A percentile compares a stretch with the other conserved stretches of the same genome.
Evolutionary conservation across 108 stramenopile species (phyloP).

Genomic region (Cyclotella choctawhatcheeana): DNA sequence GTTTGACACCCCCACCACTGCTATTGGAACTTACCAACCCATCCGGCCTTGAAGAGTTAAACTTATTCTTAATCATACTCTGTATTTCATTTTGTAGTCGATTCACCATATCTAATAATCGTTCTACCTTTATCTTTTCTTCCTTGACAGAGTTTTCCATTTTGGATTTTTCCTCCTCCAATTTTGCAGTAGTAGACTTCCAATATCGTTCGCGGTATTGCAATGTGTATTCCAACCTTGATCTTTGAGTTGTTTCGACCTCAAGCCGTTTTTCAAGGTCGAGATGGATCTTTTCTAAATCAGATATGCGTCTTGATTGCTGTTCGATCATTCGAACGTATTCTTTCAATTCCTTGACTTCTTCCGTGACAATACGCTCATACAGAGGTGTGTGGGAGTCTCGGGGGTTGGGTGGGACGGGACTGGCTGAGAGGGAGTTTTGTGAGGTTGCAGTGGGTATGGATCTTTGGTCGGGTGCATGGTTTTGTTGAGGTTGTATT

Average conservation of each 20-base stretch:
- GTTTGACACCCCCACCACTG: conserved; percentile 19
- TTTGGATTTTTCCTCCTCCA: conserved; percentile 29
- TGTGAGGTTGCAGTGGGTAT: conserved; percentile 13
- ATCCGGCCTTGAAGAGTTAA: conserved; percentile 10
- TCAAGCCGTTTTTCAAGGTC: conserved; percentile 57
- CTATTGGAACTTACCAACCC: not conserved
- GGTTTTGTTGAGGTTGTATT: conserved; percentile 10
- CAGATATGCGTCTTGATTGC: conserved; percentile 44
- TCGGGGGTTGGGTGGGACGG: conserved; percentile 9
- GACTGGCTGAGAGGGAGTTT: conserved; percentile 10
- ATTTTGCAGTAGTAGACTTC: conserved; percentile 25
- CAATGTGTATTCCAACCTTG: conserved; percentile 42
- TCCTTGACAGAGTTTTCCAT: conserved; percentile 31
- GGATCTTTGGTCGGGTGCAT: not conserved
- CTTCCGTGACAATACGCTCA: conserved; percentile 60
- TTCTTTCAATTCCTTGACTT: conserved; percentile 56
- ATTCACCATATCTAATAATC: conserved; percentile 59
- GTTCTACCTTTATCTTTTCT: conserved; percentile 51
- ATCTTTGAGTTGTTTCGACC: conserved; percentile 22
- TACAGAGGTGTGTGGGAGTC: conserved; percentile 55
- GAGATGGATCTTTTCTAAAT: conserved; percentile 48
- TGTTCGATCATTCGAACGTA: conserved; percentile 54
- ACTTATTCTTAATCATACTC: conserved; percentile 58
- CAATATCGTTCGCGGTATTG: conserved; percentile 42
- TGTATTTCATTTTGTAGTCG: conserved; percentile 63